Base-by-base conservation (phyloP, 495 filamentous ascomycete species). In the Aspergillus steynii region DNA sequence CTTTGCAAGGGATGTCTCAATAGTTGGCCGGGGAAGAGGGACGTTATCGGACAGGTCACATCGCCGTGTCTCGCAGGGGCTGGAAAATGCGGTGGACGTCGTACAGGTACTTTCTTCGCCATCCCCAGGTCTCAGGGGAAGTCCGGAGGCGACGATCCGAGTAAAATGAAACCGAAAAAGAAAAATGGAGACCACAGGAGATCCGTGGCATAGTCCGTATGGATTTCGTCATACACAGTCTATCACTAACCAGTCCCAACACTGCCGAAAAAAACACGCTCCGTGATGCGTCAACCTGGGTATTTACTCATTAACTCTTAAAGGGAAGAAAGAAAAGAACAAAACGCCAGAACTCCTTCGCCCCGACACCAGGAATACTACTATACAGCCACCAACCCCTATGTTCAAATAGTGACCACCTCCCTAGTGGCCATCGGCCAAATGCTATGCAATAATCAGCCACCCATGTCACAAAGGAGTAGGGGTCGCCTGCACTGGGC, bases 401-500 rank as follows among this genome's bases (percentile, higher is more conserved):
- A 50, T 49, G 10, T 56, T 46, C 20, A 8, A 45, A 51, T 28
- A 7, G 14, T 25, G 26, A 9, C 8, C 4, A 1, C 29, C 37
- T 53, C 50, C 55, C 71, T 34, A 83, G 56, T 80, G 76, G 7
- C 73, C 73, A 61, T 83, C 80, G 15, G 79, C 78, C 58, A 83
- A 67, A 65, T 83, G 79, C 80, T 83, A 62, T 15, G 54, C n/a
- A 54, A 55, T 32, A 25, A 50, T 55, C 26, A 65, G 61, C 63
- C 52, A 67, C 60, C 56, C 54, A 53, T 47, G 46, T 50, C 12
- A 47, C 32, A 14, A 9, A 52, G 28, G 6, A 5, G 10, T 6
- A 8, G 15, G 6, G 26, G 29, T 29, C 53, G 20, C 20, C 20
- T 20, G 20, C 20, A 61, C 50, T 50, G 46, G 53, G 31, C 46